Evolutionary conservation across 305 asterid genomes (phyloP).

Genomic region (Andrographis paniculata): DNA sequence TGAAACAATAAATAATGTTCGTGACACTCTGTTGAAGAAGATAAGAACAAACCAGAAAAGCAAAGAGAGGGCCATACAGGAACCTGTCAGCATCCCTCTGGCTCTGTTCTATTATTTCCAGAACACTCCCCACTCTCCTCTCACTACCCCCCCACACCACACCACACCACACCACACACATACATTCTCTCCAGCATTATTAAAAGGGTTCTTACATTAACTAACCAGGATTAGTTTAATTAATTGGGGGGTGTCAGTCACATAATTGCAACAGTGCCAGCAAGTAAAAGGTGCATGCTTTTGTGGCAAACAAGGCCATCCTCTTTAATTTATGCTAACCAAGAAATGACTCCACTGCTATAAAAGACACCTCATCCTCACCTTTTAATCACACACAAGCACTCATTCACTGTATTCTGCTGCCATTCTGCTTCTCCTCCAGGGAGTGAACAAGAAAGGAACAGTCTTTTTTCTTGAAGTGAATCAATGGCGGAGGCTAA

Average conservation of each 20-base stretch:
- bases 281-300: neutral
- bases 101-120: conserved; percentile 26
- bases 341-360: conserved; percentile 20
- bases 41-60: conserved; percentile 32
- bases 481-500: conserved; percentile 54
- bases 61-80: neutral
- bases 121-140: conserved; percentile 27
- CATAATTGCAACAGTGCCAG: conserved; percentile 13
- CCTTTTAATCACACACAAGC: neutral
- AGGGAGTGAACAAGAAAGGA: neutral
- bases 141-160: neutral
- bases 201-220: conserved; percentile 6
- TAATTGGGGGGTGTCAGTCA: conserved; percentile 2
- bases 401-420: no score
- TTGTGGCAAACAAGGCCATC: conserved; percentile 7
- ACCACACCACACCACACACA: neutral
- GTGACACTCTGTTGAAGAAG: conserved; percentile 20
- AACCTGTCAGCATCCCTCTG: conserved; percentile 26
- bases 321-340: neutral
- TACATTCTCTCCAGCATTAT: neutral
- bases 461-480: neutral
- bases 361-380: conserved; percentile 26
- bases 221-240: conserved; percentile 15
- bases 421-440: neutral
- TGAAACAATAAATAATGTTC: neutral